Evolutionary conservation across 257 asterid species (phyloP).

Genomic region (Rauvolfia tetraphylla): DNA sequence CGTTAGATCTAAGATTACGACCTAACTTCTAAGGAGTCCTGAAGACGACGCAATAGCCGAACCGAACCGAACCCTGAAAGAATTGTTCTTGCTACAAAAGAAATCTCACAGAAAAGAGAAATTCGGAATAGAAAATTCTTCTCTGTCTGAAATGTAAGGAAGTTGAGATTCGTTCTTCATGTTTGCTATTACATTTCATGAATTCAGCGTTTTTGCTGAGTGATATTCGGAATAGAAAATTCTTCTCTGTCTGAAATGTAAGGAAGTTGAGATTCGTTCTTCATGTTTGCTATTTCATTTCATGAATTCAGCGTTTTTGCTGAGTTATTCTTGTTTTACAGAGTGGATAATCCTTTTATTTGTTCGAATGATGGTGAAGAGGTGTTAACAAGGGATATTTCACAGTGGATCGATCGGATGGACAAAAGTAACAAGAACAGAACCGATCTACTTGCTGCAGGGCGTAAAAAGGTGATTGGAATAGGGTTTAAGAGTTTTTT

Average conservation of each 20-base stretch:
- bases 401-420: constrained; percentile 54
- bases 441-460: constrained; percentile 87
- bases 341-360: not conserved
- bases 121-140: too few species aligned
- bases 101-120: not conserved
- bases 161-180: constrained; percentile 1
- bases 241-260: not conserved
- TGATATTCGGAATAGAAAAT: too few species aligned
- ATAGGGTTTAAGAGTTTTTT: not conserved
- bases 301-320: not conserved
- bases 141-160: not conserved
- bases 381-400: not conserved
- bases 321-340: not conserved
- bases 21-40: not conserved
- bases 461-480: constrained; percentile 72
- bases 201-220: not conserved
- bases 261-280: not conserved
- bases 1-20: not conserved
- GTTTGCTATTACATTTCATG: not conserved
- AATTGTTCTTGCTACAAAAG: not conserved
- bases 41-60: not conserved
- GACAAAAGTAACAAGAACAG: constrained; percentile 70
- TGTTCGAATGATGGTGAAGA: not conserved
- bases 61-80: not conserved
- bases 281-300: not conserved